Evolutionary conservation across 208 protist genomes (phyloP).

Genomic region (Leishmania gerbilli): DNA sequence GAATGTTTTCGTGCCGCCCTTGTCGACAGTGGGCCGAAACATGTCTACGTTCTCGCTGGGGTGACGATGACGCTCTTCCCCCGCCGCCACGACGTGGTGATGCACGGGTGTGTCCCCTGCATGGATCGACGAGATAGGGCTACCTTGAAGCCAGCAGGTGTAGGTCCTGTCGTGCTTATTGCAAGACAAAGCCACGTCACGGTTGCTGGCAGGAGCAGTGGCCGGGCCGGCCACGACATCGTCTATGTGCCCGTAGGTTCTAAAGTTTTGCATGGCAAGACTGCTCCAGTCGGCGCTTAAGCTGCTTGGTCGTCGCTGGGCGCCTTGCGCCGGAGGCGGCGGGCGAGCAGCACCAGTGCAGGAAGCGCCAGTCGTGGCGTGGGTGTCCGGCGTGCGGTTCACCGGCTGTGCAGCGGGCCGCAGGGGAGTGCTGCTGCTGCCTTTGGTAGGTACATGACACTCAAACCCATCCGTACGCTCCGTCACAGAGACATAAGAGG

Average conservation of each 20-base stretch:
- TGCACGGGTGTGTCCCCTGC: neutral
- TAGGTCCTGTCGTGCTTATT: constrained; percentile 36
- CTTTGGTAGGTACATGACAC: constrained; percentile 21
- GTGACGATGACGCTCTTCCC: neutral
- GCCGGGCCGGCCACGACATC: neutral
- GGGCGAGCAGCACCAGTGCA: neutral
- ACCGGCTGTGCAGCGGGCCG: neutral
- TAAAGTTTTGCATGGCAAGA: neutral
- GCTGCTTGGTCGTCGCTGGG: neutral
- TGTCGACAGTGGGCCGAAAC: neutral
- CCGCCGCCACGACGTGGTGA: neutral
- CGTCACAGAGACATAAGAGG: constrained; percentile 26
- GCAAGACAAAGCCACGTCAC: constrained; percentile 1
- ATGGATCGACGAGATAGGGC: neutral
- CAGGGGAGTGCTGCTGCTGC: neutral
- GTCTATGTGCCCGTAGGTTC: neutral
- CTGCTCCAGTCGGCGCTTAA: neutral
- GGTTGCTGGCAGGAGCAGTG: neutral
- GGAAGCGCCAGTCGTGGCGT: neutral
- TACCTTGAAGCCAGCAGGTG: neutral
- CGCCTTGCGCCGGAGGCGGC: neutral
- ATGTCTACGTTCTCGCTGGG: neutral
- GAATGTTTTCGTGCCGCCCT: neutral
- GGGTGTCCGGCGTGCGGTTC: neutral
- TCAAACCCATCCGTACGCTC: constrained; percentile 22